Conservation (phyloP, 768 basidiomycete species). For the Termitomyces titanicus region DNA sequence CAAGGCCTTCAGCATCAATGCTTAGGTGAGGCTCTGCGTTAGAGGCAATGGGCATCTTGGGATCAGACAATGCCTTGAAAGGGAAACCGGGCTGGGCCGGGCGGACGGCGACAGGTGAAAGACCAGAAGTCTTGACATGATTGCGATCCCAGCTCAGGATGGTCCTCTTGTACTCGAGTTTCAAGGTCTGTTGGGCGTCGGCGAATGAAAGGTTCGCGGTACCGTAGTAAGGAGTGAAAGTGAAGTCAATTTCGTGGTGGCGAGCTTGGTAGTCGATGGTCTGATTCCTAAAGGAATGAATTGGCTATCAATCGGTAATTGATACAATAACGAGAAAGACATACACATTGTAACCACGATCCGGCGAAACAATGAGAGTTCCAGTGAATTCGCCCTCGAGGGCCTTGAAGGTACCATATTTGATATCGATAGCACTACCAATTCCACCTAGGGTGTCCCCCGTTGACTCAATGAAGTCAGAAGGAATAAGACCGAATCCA, state of each 20-base stretch:
- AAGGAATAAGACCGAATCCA: constrained; percentile 59
- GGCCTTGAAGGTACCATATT: constrained; percentile 41
- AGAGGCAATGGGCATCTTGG: constrained; percentile 44
- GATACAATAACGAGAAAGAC: constrained; percentile 11
- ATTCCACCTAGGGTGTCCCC: constrained; percentile 61
- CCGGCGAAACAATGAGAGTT: constrained; percentile 46
- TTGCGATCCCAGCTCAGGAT: constrained; percentile 46
- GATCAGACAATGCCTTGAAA: constrained; percentile 31
- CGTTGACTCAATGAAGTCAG: constrained; percentile 51
- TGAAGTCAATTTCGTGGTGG: constrained; percentile 59
- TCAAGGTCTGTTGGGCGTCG: constrained; percentile 47
- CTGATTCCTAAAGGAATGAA: constrained; percentile 30
- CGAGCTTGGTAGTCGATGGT: constrained; percentile 62
- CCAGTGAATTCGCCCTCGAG: constrained; percentile 38
- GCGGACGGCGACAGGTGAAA: constrained; percentile 50
- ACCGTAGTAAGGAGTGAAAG: constrained; percentile 52
- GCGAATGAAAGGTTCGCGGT: constrained; percentile 41
- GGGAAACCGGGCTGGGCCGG: constrained; percentile 30
- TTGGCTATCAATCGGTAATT: too few species aligned
- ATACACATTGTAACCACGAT: constrained; percentile 57
- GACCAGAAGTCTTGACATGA: constrained; percentile 46
- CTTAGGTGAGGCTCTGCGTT: constrained; percentile 40
- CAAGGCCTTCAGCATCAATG: constrained; percentile 58
- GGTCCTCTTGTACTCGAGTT: constrained; percentile 47
- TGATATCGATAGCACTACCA: constrained; percentile 58